Base-by-base conservation (phyloP, 805 yeast species). In the Pichia rugopelliculosa region DNA sequence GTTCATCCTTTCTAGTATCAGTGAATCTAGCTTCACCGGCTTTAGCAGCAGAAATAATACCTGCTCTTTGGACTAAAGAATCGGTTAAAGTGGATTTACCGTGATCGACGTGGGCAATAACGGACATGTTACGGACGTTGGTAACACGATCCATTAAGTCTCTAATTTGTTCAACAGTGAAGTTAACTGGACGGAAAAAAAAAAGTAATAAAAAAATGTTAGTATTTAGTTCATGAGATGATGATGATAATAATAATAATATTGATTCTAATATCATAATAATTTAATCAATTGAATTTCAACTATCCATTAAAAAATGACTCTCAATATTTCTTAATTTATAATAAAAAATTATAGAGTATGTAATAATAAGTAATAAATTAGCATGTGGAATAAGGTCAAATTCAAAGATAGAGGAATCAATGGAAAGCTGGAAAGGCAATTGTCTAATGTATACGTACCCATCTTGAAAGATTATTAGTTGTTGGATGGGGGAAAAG, bases 1-100 rank as follows among this genome's bases (percentile, higher is more conserved):
- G 98, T 79, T 93, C 98, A 76, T 93, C 98, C 81, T 90, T 89
- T 86, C 99, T 89, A 82, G 99, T 91, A 77, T 91, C 99, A 67
- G 87, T 93, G 84, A 91, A 93, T 79, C 99, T 90, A 67, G 98
- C 99, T 71, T 93, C 98, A 84, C 99, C 99, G 58, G 99, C 99
- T 80, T 88, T 88, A 68, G 96, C 97, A 68, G 99, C 97, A 51
- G 98, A 93, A 69, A 91, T 91, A 74, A 93, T 91, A 88, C 99
- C 99, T 63, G 99, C 99, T 69, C 84, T 85, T 80, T 91, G 98
- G 67, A 91, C 98, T 72, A 91, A 85, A 59, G 99, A 93, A 77
- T 91, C 99, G 75, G 99, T 91, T 75, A 91, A 84, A 66, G 99
- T 91, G 62, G 97, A 90, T 77, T 91, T 91, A 80, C 99, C 99